Evolutionary conservation across 2,329 filamentous ascomycete species (phyloP), one percentile per base, ranked within the genome.

Genomic region (Diaporthe vaccinii): DNA sequence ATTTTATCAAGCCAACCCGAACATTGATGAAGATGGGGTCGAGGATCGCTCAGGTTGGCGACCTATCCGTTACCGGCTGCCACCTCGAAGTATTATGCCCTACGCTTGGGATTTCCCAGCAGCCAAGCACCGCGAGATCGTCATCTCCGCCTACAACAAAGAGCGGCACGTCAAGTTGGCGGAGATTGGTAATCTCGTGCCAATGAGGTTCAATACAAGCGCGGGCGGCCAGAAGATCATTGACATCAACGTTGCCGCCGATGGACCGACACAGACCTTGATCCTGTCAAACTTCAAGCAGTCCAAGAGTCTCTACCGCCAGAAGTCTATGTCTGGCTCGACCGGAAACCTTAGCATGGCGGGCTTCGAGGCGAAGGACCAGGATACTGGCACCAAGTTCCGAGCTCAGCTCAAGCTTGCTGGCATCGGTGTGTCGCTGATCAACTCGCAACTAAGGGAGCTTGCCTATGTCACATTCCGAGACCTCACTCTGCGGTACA

Each of bases 51-150:
- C 94, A 72, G 95, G 95, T 5, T 99, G 97, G 95, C 93, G 94
- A 78, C 96, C 95, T 2, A 95, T 99, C 77, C 90, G 95, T 72
- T 99, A 99, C 84, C 93, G 96, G 44, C 88, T 99, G 41, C 97
- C 97, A 2, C 93, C 96, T 17, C 90, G 97, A 76, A 98, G 96
- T 84, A 98, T 99, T 84, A 99, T 99, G 97, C 97, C 97, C 0
- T 99, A 99, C 81, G 96, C 97, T 2, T 99, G 97, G 97, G 97
- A 99, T 82, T 99, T 98, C 84, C 97, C 97, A 1, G 96, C 97
- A 1, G 96, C 95, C n/a, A 98, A 98, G 85, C 93, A 95, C 85
- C 98, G 97, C 80, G 97, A 98, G 82, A 91, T 99, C 53, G 92
- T 98, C 68, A 91, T 99, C 81, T 92, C 88, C 72, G 93, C 93